Percentiles rank a stretch among this genome's conserved stretches.
Conservation (phyloP, 2,329 filamentous ascomycete species). For the Aspergillus amoenus region DNA sequence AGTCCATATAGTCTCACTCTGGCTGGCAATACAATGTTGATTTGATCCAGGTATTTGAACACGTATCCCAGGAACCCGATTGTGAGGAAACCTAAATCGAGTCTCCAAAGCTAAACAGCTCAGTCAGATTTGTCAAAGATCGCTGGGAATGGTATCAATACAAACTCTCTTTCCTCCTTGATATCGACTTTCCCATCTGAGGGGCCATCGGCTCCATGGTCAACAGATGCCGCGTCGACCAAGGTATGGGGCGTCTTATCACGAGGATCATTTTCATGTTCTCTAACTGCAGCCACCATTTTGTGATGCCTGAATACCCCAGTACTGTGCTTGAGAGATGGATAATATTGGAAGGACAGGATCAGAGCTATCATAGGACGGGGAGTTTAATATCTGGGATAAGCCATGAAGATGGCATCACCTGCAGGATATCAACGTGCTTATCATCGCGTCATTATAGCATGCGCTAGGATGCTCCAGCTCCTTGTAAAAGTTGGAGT, state of each 20-base stretch:
- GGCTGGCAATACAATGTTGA: neutral
- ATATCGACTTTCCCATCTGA: neutral
- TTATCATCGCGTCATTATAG: neutral
- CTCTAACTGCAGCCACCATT: neutral
- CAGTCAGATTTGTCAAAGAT: neutral
- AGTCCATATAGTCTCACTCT: neutral
- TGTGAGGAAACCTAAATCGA: slow-evolving; percentile 2
- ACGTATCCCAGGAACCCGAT: slow-evolving; percentile 11
- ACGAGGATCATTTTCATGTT: neutral
- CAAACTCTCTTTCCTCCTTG: neutral
- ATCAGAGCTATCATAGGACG: neutral
- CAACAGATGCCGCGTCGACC: neutral
- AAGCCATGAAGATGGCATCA: neutral
- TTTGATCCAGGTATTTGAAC: slow-evolving; percentile 11
- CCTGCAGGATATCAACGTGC: neutral
- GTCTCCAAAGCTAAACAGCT: slow-evolving; percentile 6
- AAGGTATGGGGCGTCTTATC: neutral
- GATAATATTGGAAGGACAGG: neutral
- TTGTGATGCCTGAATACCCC: neutral
- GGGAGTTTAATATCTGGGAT: neutral
- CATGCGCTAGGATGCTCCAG: neutral
- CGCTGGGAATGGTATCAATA: neutral
- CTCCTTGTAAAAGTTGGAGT: too few relatives aligned
- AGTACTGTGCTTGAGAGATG: neutral
- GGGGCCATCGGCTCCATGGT: neutral